Conservation (phyloP, 2,329 filamentous ascomycete genomes). For the Verticillium zaregamsianum region DNA sequence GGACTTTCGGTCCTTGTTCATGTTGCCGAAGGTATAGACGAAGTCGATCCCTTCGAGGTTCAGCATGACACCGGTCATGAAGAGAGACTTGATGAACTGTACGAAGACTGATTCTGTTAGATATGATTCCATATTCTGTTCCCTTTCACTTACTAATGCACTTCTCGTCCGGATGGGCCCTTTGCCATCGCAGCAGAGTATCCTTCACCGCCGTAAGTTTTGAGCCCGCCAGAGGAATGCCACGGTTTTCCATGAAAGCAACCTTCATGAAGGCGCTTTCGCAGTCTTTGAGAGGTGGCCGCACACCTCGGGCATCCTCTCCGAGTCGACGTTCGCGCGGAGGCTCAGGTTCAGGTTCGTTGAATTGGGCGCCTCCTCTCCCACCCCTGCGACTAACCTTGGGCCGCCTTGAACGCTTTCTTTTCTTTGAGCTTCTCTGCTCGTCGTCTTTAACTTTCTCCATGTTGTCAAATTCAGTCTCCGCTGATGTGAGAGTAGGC, state of each 20-base stretch:
- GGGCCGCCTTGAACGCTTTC: not conserved
- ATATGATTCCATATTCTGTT: not conserved
- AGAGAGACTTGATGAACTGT: conserved; percentile 25
- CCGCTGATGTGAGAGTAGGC: not conserved
- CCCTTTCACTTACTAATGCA: conserved; percentile 27
- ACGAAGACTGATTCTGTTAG: conserved; percentile 26
- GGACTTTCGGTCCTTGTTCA: conserved; percentile 9
- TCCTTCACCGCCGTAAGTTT: conserved; percentile 27
- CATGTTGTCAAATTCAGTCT: not conserved
- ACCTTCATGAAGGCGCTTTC: conserved; percentile 16
- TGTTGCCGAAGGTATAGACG: conserved; percentile 30
- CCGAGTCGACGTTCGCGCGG: conserved; percentile 11
- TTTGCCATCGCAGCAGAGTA: conserved; percentile 25
- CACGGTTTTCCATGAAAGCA: not conserved
- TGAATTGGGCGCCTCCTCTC: not conserved
- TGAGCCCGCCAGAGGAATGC: conserved; percentile 18
- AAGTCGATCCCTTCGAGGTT: conserved; percentile 23
- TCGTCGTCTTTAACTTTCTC: not conserved
- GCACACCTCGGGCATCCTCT: conserved; percentile 15
- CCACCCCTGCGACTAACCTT: not conserved
- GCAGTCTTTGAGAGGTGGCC: conserved; percentile 1
- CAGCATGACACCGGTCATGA: conserved; percentile 31
- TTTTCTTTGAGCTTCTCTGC: not conserved
- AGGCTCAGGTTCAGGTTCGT: not conserved
- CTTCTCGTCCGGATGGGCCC: conserved; percentile 28